Evolutionary conservation across 768 basidiomycete genomes (phyloP), one percentile per base, ranked within the genome.

Genomic region (Naematelia aurantialba): DNA sequence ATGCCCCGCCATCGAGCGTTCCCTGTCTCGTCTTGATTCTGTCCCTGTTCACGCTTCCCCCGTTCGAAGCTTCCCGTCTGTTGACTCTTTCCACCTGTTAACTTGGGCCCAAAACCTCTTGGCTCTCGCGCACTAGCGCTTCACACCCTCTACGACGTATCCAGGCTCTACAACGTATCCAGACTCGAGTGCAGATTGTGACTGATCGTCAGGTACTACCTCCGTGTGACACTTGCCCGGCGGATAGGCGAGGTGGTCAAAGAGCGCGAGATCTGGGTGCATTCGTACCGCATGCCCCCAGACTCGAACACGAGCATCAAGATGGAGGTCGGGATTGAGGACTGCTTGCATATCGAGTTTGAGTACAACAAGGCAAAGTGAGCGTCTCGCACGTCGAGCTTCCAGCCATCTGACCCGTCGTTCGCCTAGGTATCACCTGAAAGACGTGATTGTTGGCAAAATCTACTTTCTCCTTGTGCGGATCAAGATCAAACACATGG

Each of bases 281-380:
- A 99, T 76, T 94, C 89, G 2, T 99, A 88, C 81, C 88, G 93
- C 34, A 97, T 97, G 90, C 96, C 94, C 10, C 92, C 94, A 56
- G 96, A 98, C 77, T 89, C 85, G 72, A 97, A 96, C 77, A 97
- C 94, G 76, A 87, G 90, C 44, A 98, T 98, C 80, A 97, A 94
- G 82, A 98, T 99, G 96, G 96, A 97, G 79, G 96, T 98, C 34
- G 96, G 96, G 5, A 99, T 99, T 60, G 96, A 98, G 76, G 96
- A 98, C 73, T 98, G 96, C 77, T 78, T 98, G 69, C 94, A 98
- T 76, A 99, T 98, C 69, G 96, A 97, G 75, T 98, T 97, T 65
- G 96, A 98, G 80, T 98, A 99, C 80, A 97, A 99, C 82, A 97
- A 98, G 76, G 94, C 93, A 57, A 98, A 99, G 94, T 90, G 59